Base-by-base conservation (phyloP, 495 filamentous ascomycete genomes). In the Talaromyces trachyspermus region DNA sequence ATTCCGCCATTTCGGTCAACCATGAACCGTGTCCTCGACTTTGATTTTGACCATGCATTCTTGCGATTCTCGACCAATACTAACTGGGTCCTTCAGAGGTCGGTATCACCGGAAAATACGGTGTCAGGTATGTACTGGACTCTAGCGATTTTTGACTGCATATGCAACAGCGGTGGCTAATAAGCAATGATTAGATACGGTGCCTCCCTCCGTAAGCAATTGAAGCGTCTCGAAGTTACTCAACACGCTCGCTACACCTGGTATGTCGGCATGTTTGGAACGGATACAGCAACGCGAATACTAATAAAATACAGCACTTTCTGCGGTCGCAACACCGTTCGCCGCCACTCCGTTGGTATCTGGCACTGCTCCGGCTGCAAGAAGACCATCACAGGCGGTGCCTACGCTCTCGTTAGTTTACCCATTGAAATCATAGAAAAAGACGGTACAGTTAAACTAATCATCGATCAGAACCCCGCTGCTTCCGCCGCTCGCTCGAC, bases 161-260 rank as follows among this genome's bases (percentile, higher is more conserved):
- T 12, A 6, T 1, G 17, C 10, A 29, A 19, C n/a, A 26, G 45
- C 43, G n/a, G n/a, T 22, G 33, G 24, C 45, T 18, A 57, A 50
- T 27, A 35, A 37, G 9, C 12, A 39, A 38, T 23, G 27, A 43
- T 45, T 51, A 84, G 92, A 84, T 98, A 98, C 74, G 92, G 92
- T 85, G 92, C 92, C 69, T 98, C 92, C 63, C 87, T 98, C 73
- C 88, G 92, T 77, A 98, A 97, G 80, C 92, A 96, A 71, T 88
- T 97, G 66, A 98, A 98, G 87, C 95, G 95, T 84, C 95, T 96
- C 86, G 92, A 98, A 85, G 84, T 95, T 64, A 83, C 85, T 47
- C 91, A 97, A 71, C 91, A 96, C 80, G 88, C 89, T 70, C 79
- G 83, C 68, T 96, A 96, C 79, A 51, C 71, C 61, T 74, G 70